Evolutionary conservation across 371 early-diverging fungal genomes (phyloP).

Genomic region (Mortierella sp.): DNA sequence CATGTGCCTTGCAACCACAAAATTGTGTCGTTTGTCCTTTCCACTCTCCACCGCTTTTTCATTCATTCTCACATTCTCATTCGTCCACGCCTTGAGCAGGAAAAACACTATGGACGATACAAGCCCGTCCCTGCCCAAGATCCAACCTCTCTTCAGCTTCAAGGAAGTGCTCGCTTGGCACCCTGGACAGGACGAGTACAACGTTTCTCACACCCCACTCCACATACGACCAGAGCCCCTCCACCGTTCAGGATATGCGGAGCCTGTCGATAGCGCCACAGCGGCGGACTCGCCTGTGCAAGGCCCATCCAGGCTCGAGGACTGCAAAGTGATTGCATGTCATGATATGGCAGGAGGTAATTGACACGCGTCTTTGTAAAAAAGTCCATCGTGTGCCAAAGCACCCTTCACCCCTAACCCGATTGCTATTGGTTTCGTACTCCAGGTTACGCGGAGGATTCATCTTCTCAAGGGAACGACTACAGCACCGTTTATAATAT

Average conservation of each 20-base stretch:
- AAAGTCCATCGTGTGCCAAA: too few relatives aligned
- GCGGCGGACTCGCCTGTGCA: background rate
- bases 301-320: conserved; percentile 2
- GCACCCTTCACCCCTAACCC: too few relatives aligned
- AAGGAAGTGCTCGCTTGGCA: conserved; percentile 48
- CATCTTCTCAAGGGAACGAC: conserved; percentile 60
- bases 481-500: conserved; percentile 56
- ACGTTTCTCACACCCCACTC: conserved; percentile 44
- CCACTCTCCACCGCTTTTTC: background rate
- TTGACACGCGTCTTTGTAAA: too few relatives aligned
- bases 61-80: background rate
- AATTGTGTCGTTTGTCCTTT: background rate
- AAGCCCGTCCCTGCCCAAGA: conserved; percentile 16
- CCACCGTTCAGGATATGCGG: background rate
- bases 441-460: conserved; percentile 67
- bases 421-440: too few relatives aligned
- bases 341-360: conserved; percentile 74
- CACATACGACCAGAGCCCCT: conserved; percentile 25
- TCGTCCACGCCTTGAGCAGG: background rate
- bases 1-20: too few relatives aligned
- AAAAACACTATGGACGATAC: background rate
- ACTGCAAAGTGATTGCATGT: conserved; percentile 58
- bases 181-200: conserved; percentile 48
- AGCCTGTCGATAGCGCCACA: background rate
- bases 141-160: conserved; percentile 32